Evolutionary conservation across 1,139 yeast species (phyloP).

Genomic region (Geotrichum reessii): DNA sequence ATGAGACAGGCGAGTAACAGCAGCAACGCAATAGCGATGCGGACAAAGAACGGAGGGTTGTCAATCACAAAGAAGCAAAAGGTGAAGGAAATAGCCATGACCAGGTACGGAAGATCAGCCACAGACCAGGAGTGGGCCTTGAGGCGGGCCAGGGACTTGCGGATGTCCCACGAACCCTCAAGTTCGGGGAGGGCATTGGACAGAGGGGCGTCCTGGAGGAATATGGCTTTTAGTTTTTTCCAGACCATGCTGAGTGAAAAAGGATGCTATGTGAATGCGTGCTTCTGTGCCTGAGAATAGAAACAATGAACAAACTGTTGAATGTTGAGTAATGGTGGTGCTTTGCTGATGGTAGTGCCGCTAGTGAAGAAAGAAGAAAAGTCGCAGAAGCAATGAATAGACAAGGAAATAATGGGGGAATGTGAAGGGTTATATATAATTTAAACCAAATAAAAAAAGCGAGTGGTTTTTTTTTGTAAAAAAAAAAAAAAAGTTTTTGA

Average conservation of each 20-base stretch:
- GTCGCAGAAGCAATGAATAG: too few species aligned
- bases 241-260: slow-evolving; percentile 4
- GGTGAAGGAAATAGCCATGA: slow-evolving; percentile 39
- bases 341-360: too few species aligned
- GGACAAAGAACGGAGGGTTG: slow-evolving; percentile 47
- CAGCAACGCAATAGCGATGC: slow-evolving; percentile 26
- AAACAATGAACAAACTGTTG: too few species aligned
- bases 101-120: slow-evolving; percentile 39
- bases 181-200: slow-evolving; percentile 53
- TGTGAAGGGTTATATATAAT: too few species aligned
- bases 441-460: too few species aligned
- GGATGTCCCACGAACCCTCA: slow-evolving; percentile 54
- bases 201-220: slow-evolving; percentile 50
- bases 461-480: too few species aligned
- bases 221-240: slow-evolving; percentile 26
- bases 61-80: slow-evolving; percentile 49
- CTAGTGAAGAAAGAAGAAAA: too few species aligned
- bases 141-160: slow-evolving; percentile 45
- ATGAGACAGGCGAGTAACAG: slow-evolving; percentile 45
- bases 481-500: too few species aligned
- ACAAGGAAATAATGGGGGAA: too few species aligned
- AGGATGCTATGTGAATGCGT: neutral
- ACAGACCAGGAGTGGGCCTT: slow-evolving; percentile 43
- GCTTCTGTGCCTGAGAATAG: too few species aligned
- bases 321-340: too few species aligned